phyloP scores from a whole-genome alignment of 352 stramenopile species.

The Phytophthora rubi region DNA sequence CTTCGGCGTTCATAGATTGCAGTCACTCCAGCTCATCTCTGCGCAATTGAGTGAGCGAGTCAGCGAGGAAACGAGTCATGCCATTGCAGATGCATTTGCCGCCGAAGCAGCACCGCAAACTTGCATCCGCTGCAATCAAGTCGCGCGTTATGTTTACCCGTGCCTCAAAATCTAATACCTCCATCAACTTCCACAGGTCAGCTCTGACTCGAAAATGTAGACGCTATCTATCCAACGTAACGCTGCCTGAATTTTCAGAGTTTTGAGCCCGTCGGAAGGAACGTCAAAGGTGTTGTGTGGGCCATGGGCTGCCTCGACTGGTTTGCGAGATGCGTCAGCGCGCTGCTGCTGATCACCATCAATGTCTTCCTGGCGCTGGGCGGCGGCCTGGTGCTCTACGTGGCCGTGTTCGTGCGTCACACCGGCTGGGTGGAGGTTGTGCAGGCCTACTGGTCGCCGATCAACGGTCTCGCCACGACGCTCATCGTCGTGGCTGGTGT shows the following conservation, averaged over 20 bases:
- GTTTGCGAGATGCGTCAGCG: slow-evolving; percentile 38
- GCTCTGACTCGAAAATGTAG: slow-evolving; percentile 25
- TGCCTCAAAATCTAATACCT: neutral
- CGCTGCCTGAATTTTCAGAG: slow-evolving; percentile 14
- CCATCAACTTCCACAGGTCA: neutral
- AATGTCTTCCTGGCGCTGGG: slow-evolving; percentile 66
- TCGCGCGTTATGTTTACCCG: neutral
- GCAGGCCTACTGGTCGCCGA: slow-evolving; percentile 50
- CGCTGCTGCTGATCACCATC: slow-evolving; percentile 59
- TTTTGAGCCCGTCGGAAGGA: slow-evolving; percentile 7
- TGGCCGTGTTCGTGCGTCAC: slow-evolving; percentile 48
- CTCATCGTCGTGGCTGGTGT: slow-evolving; percentile 56
- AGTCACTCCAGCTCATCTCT: slow-evolving; percentile 4
- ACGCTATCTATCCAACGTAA: neutral
- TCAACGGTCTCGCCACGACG: slow-evolving; percentile 48
- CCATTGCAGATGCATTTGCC: no score
- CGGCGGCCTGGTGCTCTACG: slow-evolving; percentile 60
- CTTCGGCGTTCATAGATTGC: slow-evolving; percentile 4
- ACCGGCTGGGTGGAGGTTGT: slow-evolving; percentile 65
- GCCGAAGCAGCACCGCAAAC: neutral
- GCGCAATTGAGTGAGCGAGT: slow-evolving; percentile 9
- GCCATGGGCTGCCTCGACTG: slow-evolving; percentile 40
- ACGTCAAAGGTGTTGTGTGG: slow-evolving; percentile 1
- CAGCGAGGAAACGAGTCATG: neutral
- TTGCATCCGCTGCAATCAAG: neutral